These are phyloP conservation scores for Gastrolobium villosum DNA, from an alignment of 306 rosid species.

Conservation along the genomic window DNA sequence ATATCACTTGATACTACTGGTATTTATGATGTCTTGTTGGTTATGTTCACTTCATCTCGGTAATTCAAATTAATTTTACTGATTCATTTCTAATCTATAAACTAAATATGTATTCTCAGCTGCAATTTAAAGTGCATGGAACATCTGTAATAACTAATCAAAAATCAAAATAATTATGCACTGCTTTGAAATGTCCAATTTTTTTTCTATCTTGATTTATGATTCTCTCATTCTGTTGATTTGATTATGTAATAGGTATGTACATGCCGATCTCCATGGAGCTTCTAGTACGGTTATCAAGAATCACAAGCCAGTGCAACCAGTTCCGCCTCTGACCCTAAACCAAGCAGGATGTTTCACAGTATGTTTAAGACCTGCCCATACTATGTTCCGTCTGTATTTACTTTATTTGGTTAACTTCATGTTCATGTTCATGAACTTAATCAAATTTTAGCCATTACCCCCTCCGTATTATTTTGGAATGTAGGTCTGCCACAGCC, in stretches of 20 bases:
- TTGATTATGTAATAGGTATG: constrained; percentile 69
- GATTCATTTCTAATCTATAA: constrained; percentile 1
- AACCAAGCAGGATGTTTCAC: constrained; percentile 98
- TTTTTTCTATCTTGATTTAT: constrained; percentile 29
- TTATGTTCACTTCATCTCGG: background rate
- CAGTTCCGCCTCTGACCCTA: constrained; percentile 90
- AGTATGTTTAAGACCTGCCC: constrained; percentile 59
- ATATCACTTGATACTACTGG: background rate
- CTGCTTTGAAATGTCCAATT: background rate
- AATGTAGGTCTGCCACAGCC: constrained; percentile 93
- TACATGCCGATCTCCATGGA: constrained; percentile 98
- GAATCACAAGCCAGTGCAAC: constrained; percentile 90
- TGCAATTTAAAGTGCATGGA: constrained; percentile 14
- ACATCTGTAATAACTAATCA: constrained; percentile 7
- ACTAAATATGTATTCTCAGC: background rate
- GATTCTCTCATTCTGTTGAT: constrained; percentile 53
- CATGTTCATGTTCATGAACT: constrained; percentile 41
- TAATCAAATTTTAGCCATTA: constrained; percentile 47
- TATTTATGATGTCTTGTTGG: constrained; percentile 4
- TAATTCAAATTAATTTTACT: constrained; percentile 10
- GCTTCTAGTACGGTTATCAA: constrained; percentile 93
- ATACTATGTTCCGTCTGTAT: constrained; percentile 31
- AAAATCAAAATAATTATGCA: constrained; percentile 18
- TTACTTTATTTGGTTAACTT: constrained; percentile 39
- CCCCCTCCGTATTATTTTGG: constrained; percentile 38